Evolutionary conservation across 2,329 filamentous ascomycete species (phyloP).

Genomic region (Didymella pomorum): DNA sequence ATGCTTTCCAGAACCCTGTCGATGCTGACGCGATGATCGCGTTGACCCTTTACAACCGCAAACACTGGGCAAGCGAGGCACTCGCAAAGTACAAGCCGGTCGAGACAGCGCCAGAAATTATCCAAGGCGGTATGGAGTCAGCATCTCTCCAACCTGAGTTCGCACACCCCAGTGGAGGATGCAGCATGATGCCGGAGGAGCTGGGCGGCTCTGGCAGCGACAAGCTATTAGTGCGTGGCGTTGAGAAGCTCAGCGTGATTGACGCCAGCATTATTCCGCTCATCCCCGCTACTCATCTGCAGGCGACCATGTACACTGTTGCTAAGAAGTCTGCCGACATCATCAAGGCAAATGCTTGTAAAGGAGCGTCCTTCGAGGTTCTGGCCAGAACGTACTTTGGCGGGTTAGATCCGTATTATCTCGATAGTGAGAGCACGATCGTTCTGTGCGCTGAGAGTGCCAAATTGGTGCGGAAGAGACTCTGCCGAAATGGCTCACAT

Average conservation of each 20-base stretch:
- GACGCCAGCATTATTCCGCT: neutral
- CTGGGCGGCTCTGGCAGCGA: neutral
- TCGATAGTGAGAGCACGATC: neutral
- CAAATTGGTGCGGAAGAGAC: neutral
- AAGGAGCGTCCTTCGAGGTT: neutral
- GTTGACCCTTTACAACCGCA: neutral
- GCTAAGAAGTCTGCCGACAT: neutral
- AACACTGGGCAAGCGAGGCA: neutral
- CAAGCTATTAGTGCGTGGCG: neutral
- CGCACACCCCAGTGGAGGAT: neutral
- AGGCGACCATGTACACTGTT: neutral
- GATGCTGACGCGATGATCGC: too few species aligned
- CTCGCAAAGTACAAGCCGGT: neutral
- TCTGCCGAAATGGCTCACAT: neutral
- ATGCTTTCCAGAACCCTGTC: too few species aligned
- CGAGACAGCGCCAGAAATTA: neutral
- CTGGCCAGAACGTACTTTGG: neutral
- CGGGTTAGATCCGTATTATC: neutral
- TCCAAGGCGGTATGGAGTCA: neutral
- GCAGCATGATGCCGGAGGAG: neutral
- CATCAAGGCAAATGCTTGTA: neutral
- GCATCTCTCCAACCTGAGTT: neutral
- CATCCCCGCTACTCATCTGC: neutral
- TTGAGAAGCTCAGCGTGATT: neutral
- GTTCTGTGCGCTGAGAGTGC: neutral